Evolutionary conservation across 352 stramenopile genomes (phyloP), one percentile per base, ranked within the genome.

Genomic region (Pythium volutum): DNA sequence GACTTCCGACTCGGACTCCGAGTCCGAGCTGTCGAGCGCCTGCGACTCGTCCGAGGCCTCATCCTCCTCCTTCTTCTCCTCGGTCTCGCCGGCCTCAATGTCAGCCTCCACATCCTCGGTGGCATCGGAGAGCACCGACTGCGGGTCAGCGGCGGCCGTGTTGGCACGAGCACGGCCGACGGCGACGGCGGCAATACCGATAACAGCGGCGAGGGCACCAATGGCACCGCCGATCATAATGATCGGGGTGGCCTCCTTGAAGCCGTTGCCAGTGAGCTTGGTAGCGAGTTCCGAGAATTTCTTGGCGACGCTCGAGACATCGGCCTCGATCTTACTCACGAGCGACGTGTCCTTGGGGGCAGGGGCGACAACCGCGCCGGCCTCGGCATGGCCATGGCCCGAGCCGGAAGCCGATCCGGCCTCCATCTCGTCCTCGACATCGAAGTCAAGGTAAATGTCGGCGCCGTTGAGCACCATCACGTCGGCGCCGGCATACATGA

Each of bases 221-320:
- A 91, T 77, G 55, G 84, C 72, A 27, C 76, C 79, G 55, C 80
- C 88, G 51, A 88, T 81, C 39, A 89, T 71, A 57, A 89, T 67
- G 16, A 89, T 64, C 0, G 80, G 78, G 15, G 66, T 67, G 20
- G 69, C 67, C 22, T 82, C 68, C 43, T 61, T 62, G 22, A 73
- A 71, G 49, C 64, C 74, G 18, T 84, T 66, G 15, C 51, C 49
- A 41, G 75, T 77, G 10, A 91, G 64, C 65, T 89, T 80, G 15
- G 79, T 88, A 36, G 76, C 69, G 12, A 89, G 62, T 53, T 86
- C 69, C 38, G 72, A 84, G 42, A 82, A 77, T 33, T 73, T 73
- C 33, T 68, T 58, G 18, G 71, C 66, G 29, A 70, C 64, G 16
- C 49, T 46, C 43, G 63, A 70, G 25, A 64, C 51, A 23, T 70